Base-by-base conservation (phyloP, 2,329 filamentous ascomycete species). In the Hyphodiscus sp. region DNA sequence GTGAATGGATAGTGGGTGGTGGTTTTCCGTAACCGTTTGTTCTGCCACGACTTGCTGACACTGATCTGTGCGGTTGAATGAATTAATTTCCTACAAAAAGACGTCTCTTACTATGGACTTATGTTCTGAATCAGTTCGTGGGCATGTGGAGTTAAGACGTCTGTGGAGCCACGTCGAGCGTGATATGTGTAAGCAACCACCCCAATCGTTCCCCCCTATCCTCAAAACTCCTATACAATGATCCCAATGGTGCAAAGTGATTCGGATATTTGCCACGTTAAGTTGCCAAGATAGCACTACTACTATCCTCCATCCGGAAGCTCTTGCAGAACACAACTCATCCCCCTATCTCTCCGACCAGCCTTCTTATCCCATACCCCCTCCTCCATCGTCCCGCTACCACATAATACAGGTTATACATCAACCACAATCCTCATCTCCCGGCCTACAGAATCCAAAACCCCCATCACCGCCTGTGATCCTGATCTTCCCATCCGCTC, bases 41-140 rank as follows among this genome's bases (percentile, higher is more conserved):
- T 58, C 55, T 54, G 50, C 52, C 50, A 57, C 50, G 49, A 45
- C 23, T 57, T 54, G 52, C 55, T 57, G 50, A 55, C 52, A 55
- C 29, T 52, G 50, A 50, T 55, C 52, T 54, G 45, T 55, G 30
- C 51, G 51, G 53, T 26, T 43, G 50, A 55, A 55, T 58, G 55
- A 55, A 49, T 41, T 53, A 50, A 57, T 58, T 58, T 58, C 55
- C 51, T 56, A 53, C 41, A 45, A 38, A 33, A 38, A 38, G 33
- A 15, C 33, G 11, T 38, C 20, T 23, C 20, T n/a, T 16, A 41
- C 41, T 23, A 13, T 18, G 13, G 13, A 26, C 23, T 26, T 29
- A 26, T 7, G n/a, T 41, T 23, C 15, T 13, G 46, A 18, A 9
- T 41, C 5, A n/a, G 20, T 51, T 41, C 19, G 23, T 29, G 46